These are phyloP conservation scores for Trichoderma arundinaceum DNA, from an alignment of 2,329 filamentous ascomycete species.

Conservation along the genomic window DNA sequence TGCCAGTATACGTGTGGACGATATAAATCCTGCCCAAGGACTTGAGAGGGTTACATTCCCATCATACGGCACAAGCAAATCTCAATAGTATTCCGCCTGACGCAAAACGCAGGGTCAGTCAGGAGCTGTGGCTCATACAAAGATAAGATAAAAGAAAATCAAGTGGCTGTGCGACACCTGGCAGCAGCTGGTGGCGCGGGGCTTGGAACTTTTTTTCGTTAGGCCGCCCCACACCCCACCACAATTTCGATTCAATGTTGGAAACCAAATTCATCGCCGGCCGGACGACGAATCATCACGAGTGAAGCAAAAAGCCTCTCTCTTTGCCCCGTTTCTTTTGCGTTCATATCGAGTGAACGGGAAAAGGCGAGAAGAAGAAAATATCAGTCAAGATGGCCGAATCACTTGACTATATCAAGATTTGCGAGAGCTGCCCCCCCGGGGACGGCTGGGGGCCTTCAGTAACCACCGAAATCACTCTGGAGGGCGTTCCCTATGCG, in stretches of 20 bases:
- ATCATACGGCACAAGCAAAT: no score
- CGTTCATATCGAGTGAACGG: neutral
- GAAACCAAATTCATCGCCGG: slow-evolving; percentile 43
- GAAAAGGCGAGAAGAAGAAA: no score
- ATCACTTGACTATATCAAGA: slow-evolving; percentile 63
- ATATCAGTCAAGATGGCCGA: slow-evolving; percentile 52
- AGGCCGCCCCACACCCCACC: slow-evolving; percentile 48
- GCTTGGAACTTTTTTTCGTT: slow-evolving; percentile 36
- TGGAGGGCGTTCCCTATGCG: slow-evolving; percentile 95
- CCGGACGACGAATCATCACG: slow-evolving; percentile 26
- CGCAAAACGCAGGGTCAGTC: no score
- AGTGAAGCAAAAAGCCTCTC: slow-evolving; percentile 21
- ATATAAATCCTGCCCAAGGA: no score
- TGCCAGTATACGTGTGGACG: no score
- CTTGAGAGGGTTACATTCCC: no score
- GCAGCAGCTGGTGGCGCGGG: slow-evolving; percentile 30
- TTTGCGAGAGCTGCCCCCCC: slow-evolving; percentile 73
- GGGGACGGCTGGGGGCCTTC: slow-evolving; percentile 88
- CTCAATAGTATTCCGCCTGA: no score
- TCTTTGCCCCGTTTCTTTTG: neutral
- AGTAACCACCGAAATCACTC: slow-evolving; percentile 81
- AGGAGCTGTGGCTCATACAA: no score
- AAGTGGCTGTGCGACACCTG: slow-evolving; percentile 18
- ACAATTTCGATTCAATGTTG: slow-evolving; percentile 47
- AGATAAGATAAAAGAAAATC: slow-evolving; percentile 17